Evolutionary conservation across 345 rosid species (phyloP).

Genomic region (Aquilaria sinensis): DNA sequence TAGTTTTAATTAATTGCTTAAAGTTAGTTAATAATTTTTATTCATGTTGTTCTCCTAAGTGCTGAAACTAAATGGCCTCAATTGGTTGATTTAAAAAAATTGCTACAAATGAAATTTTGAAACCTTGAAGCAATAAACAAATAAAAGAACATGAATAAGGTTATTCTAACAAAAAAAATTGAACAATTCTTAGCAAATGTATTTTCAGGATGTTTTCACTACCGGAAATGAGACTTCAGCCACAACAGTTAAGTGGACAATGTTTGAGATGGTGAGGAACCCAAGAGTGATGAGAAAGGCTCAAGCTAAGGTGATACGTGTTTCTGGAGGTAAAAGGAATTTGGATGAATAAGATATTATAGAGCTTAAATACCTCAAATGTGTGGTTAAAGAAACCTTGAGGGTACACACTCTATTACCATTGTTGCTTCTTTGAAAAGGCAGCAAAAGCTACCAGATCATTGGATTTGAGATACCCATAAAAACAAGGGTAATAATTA

Average conservation of each 20-base stretch:
- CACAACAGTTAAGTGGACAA: slow-evolving; percentile 8
- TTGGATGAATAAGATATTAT: slow-evolving; percentile 7
- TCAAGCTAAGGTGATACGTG: not conserved
- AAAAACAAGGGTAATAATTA: slow-evolving; percentile 4
- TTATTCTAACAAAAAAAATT: too few relatives aligned
- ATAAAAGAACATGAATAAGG: too few relatives aligned
- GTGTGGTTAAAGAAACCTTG: slow-evolving; percentile 8
- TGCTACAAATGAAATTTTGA: too few relatives aligned
- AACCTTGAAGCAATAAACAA: too few relatives aligned
- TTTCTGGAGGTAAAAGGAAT: not conserved
- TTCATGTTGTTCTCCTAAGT: too few relatives aligned
- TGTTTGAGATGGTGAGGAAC: slow-evolving; percentile 8
- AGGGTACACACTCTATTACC: slow-evolving; percentile 11
- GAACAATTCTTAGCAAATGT: not conserved
- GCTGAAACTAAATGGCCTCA: too few relatives aligned
- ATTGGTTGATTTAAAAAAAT: too few relatives aligned
- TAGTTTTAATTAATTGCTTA: too few relatives aligned
- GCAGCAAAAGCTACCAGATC: not conserved
- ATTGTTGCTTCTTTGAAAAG: slow-evolving; percentile 6
- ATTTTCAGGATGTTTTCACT: slow-evolving; percentile 10
- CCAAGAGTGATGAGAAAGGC: slow-evolving; percentile 1
- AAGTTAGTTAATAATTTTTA: slow-evolving; percentile 7
- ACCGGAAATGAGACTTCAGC: slow-evolving; percentile 12
- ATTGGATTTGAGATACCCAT: slow-evolving; percentile 3
- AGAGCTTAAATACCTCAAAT: slow-evolving; percentile 8